These are phyloP conservation scores for Ulvella scutata DNA, from an alignment of 139 green algal species.

Conservation along the genomic window DNA sequence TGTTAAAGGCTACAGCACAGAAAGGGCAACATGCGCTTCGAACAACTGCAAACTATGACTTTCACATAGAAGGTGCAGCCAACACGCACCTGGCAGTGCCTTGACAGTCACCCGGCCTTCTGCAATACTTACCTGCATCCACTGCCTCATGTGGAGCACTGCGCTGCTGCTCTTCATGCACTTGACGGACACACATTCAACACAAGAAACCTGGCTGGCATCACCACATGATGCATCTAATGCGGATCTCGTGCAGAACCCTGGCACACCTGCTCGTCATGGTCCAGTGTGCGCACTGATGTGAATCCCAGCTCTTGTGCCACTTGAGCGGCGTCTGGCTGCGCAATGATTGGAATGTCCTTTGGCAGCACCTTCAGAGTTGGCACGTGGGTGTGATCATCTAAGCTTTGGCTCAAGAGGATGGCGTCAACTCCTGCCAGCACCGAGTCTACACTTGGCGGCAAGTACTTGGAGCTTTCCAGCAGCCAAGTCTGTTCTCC, in stretches of 20 bases:
- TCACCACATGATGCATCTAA: too few species aligned
- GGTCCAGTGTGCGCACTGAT: conserved; percentile 33
- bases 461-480: conserved; percentile 33
- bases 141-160: not conserved
- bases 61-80: not conserved
- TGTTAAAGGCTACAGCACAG: not conserved
- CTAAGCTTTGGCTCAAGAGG: conserved; percentile 22
- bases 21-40: not conserved
- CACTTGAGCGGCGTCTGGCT: conserved; percentile 33
- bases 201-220: too few species aligned
- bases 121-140: conserved; percentile 10
- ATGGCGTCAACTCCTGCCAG: conserved; percentile 17
- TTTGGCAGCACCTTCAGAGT: conserved; percentile 46
- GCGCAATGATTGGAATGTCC: conserved; percentile 40
- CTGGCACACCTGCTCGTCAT: conserved; percentile 23
- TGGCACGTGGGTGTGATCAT: conserved; percentile 63
- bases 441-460: conserved; percentile 20
- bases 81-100: conserved; percentile 26
- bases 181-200: too few species aligned
- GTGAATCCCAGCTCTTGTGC: conserved; percentile 44
- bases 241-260: too few species aligned
- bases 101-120: conserved; percentile 33
- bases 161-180: too few species aligned
- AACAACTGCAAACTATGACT: not conserved
- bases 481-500: conserved; percentile 45